Percentiles rank a stretch among this genome's conserved stretches.
Conservation (phyloP, 805 yeast genomes). For the Metschnikowia lunata region DNA sequence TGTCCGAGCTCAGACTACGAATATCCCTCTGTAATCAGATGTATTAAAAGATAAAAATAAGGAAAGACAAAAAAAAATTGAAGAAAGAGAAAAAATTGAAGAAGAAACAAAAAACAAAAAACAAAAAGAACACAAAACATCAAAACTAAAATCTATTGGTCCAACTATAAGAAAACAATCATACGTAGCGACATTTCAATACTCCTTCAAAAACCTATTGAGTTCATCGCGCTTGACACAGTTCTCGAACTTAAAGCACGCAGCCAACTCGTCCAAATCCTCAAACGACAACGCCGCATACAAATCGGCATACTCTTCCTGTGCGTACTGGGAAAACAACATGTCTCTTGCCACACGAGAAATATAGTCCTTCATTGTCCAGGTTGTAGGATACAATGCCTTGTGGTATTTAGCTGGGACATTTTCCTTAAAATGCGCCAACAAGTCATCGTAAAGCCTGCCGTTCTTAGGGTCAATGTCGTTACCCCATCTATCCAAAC, state of each 20-base stretch:
- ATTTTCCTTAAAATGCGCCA: conserved; percentile 33
- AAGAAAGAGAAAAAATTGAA: no score
- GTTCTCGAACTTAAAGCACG: conserved; percentile 48
- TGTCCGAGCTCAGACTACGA: no score
- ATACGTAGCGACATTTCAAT: conserved; percentile 6
- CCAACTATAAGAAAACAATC: no score
- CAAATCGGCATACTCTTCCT: conserved; percentile 44
- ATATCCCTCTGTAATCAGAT: no score
- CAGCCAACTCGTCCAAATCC: conserved; percentile 48
- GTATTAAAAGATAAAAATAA: no score
- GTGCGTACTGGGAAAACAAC: conserved; percentile 41
- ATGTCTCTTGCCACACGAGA: conserved; percentile 40
- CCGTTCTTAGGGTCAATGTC: conserved; percentile 40
- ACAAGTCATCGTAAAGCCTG: conserved; percentile 32
- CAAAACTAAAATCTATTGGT: no score
- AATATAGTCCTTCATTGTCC: conserved; percentile 36
- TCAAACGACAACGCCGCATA: conserved; percentile 39
- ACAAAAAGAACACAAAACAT: no score
- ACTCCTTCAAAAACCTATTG: conserved; percentile 29
- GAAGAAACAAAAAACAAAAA: no score
- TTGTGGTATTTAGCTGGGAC: conserved; percentile 39
- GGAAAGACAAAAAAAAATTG: no score
- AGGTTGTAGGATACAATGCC: conserved; percentile 38
- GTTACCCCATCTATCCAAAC: conserved; percentile 49
- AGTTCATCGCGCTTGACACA: conserved; percentile 38